A percentile compares a stretch with the other conserved stretches of the same genome.
phyloP scores from a whole-genome alignment of 2,329 filamentous ascomycete genomes.

The Epichloe gansuensis region DNA sequence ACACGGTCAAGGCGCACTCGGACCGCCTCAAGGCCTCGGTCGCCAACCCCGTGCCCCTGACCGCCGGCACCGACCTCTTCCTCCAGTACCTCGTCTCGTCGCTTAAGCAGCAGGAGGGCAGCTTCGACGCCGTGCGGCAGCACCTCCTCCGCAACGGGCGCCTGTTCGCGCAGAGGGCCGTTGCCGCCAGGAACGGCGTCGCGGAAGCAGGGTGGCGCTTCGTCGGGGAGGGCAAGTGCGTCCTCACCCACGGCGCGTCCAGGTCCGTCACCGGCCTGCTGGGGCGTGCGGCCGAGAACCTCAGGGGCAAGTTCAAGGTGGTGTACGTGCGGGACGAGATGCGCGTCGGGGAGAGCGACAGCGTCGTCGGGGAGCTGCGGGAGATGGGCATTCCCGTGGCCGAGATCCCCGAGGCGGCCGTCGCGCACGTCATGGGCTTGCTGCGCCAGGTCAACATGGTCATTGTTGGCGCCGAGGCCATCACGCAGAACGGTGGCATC shows the following conservation, averaged over 20 bases:
- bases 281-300: slow-evolving; percentile 50
- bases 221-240: slow-evolving; percentile 63
- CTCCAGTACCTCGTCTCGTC: slow-evolving; percentile 81
- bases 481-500: slow-evolving; percentile 88
- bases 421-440: slow-evolving; percentile 62
- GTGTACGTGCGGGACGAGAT: slow-evolving; percentile 60
- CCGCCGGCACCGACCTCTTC: slow-evolving; percentile 90
- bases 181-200: slow-evolving; percentile 73
- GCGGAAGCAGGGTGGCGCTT: slow-evolving; percentile 68
- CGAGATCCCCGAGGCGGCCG: slow-evolving; percentile 41
- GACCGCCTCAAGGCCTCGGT: slow-evolving; percentile 65
- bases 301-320: slow-evolving; percentile 61
- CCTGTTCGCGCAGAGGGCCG: slow-evolving; percentile 76
- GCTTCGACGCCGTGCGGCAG: slow-evolving; percentile 68
- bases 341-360: slow-evolving; percentile 48
- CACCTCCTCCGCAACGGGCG: slow-evolving; percentile 79
- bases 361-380: slow-evolving; percentile 60
- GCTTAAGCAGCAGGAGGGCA: slow-evolving; percentile 41
- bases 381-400: slow-evolving; percentile 70
- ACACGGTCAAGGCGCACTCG: slow-evolving; percentile 68
- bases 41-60: slow-evolving; percentile 80
- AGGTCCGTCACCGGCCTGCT: slow-evolving; percentile 72
- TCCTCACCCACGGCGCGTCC: slow-evolving; percentile 86
- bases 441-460: slow-evolving; percentile 50
- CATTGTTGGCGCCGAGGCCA: slow-evolving; percentile 65